phyloP scores from a whole-genome alignment of 345 rosid genomes.

The Carallia brachiata region DNA sequence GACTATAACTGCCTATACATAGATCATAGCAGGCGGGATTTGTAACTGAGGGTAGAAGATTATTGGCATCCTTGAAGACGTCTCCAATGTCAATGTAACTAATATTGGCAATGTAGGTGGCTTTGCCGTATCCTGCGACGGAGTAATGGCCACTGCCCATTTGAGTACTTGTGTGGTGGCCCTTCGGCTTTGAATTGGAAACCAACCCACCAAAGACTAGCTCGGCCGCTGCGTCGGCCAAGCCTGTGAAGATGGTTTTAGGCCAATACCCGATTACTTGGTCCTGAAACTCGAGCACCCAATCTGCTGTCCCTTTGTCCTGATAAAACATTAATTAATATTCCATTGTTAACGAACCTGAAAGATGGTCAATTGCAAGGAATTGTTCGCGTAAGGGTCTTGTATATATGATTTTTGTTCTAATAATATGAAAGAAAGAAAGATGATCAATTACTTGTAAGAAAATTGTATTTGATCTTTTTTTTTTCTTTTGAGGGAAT shows the following conservation, averaged over 20 bases:
- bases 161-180: slow-evolving; percentile 11
- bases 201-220: slow-evolving; percentile 6
- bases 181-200: background rate
- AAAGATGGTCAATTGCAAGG: no score
- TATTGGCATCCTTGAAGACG: slow-evolving; percentile 1
- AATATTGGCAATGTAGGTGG: background rate
- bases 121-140: slow-evolving; percentile 7
- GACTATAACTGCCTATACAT: background rate
- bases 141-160: slow-evolving; percentile 26
- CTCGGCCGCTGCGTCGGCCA: background rate
- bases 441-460: no score
- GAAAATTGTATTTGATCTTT: no score
- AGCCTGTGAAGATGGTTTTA: background rate
- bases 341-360: no score
- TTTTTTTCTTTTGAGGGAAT: no score
- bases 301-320: slow-evolving; percentile 4
- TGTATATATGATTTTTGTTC: no score
- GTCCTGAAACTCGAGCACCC: background rate
- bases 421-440: no score
- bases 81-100: background rate
- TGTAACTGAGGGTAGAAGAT: background rate
- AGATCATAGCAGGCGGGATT: slow-evolving; percentile 12
- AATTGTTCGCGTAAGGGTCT: no score
- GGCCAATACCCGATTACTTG: slow-evolving; percentile 17
- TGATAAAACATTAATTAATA: background rate